Conservation (phyloP, 768 basidiomycete species). For the Tricholoma hemisulphureum region DNA sequence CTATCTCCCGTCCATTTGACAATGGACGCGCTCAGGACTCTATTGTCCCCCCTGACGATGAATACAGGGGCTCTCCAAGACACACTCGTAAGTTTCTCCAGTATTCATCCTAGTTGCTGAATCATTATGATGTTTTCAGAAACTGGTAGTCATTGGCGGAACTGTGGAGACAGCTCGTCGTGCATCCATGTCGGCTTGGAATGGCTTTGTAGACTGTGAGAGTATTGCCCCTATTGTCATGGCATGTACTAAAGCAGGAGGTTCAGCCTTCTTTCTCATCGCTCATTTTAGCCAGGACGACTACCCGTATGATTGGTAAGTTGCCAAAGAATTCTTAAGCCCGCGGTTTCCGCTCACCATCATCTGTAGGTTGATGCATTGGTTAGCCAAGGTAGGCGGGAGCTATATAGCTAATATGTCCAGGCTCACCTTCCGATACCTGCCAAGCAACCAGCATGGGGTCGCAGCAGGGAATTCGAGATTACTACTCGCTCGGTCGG, state of each 20-base stretch:
- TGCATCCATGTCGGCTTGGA: slow-evolving; percentile 83
- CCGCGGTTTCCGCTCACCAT: slow-evolving; percentile 5
- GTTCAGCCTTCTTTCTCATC: slow-evolving; percentile 79
- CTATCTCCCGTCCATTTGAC: slow-evolving; percentile 21
- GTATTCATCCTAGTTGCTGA: background rate
- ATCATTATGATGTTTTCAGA: slow-evolving; percentile 40
- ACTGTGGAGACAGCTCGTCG: slow-evolving; percentile 84
- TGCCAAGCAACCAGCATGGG: slow-evolving; percentile 87
- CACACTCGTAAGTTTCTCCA: slow-evolving; percentile 57
- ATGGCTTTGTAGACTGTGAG: slow-evolving; percentile 85
- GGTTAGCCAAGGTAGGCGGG: slow-evolving; percentile 68
- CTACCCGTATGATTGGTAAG: slow-evolving; percentile 82
- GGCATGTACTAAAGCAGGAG: slow-evolving; percentile 1
- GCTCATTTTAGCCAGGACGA: slow-evolving; percentile 88
- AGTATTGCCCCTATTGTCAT: background rate
- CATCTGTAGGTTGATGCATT: slow-evolving; percentile 76
- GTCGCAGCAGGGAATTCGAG: slow-evolving; percentile 84
- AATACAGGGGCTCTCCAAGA: slow-evolving; percentile 73
- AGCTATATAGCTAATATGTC: background rate
- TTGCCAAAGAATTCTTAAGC: slow-evolving; percentile 5
- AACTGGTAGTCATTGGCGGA: slow-evolving; percentile 87
- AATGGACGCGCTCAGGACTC: slow-evolving; percentile 72
- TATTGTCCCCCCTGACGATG: slow-evolving; percentile 70
- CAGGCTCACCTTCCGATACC: background rate
- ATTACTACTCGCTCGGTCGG: slow-evolving; percentile 77